Evolutionary conservation across 2,329 filamentous ascomycete genomes (phyloP).

Genomic region (Coniella vitis): DNA sequence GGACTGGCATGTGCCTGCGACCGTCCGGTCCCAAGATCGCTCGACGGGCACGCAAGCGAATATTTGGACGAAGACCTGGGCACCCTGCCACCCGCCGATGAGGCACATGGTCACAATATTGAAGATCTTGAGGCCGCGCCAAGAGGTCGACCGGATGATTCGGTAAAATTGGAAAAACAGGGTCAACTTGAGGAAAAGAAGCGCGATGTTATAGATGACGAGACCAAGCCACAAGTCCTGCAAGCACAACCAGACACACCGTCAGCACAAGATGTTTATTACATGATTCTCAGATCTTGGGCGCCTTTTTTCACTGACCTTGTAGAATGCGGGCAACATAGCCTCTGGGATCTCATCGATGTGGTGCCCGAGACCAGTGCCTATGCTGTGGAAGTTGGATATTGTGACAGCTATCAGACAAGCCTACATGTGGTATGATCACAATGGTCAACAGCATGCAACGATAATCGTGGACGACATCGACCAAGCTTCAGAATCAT

Average conservation of each 20-base stretch:
- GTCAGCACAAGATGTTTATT: neutral
- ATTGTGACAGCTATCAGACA: constrained; percentile 9
- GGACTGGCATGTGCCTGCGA: neutral
- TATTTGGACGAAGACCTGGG: constrained; percentile 3
- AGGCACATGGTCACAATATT: neutral
- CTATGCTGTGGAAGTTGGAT: constrained; percentile 1
- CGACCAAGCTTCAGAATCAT: too few species aligned
- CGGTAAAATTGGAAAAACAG: constrained; percentile 12
- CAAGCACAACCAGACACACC: neutral
- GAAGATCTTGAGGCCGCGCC: neutral
- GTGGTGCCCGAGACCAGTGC: constrained; percentile 16
- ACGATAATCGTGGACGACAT: too few species aligned
- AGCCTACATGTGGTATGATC: constrained; percentile 3
- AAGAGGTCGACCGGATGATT: constrained; percentile 1
- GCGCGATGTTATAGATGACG: constrained; percentile 5
- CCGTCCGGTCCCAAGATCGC: neutral
- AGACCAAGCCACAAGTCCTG: constrained; percentile 4
- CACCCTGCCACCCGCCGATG: constrained; percentile 1
- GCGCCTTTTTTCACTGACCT: neutral
- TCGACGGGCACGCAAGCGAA: constrained; percentile 3
- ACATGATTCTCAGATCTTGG: neutral
- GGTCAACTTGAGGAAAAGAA: constrained; percentile 4
- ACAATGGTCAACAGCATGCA: neutral
- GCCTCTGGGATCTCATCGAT: constrained; percentile 8
- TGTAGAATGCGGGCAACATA: neutral